Conservation (phyloP, 2,329 filamentous ascomycete species). For the Calycina herbarum region DNA sequence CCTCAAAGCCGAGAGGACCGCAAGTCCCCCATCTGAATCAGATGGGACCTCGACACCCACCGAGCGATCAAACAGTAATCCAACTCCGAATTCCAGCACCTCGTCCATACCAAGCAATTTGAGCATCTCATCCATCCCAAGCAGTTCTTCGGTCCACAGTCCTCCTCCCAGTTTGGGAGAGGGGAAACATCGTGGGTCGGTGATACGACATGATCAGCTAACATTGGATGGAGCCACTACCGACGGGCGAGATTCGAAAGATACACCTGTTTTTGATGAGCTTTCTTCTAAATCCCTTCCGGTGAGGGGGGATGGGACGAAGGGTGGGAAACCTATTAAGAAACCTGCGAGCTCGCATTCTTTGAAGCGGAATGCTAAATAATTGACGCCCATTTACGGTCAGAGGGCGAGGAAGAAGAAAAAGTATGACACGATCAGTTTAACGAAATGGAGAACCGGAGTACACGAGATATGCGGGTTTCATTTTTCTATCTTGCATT, state of each 20-base stretch:
- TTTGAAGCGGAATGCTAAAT: neutral
- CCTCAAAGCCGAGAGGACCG: slow-evolving; percentile 16
- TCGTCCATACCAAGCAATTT: slow-evolving; percentile 1
- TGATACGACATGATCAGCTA: neutral
- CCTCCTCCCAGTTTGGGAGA: neutral
- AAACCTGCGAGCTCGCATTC: no score
- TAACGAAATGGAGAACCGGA: neutral
- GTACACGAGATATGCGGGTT: neutral
- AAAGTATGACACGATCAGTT: neutral
- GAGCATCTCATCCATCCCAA: neutral
- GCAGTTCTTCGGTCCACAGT: neutral
- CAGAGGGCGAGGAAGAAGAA: neutral
- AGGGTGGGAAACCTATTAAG: neutral
- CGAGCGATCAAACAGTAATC: neutral
- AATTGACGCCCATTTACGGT: neutral
- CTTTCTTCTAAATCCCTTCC: neutral
- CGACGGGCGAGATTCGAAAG: neutral
- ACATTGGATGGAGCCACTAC: neutral
- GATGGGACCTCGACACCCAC: neutral
- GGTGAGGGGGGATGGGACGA: neutral
- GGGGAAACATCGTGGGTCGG: neutral
- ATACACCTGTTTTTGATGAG: neutral
- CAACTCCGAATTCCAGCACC: neutral
- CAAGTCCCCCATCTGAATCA: neutral
- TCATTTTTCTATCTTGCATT: neutral